Evolutionary conservation across 306 rosid genomes (phyloP), one percentile per base, ranked within the genome.

Genomic region (Cicer bijugum): DNA sequence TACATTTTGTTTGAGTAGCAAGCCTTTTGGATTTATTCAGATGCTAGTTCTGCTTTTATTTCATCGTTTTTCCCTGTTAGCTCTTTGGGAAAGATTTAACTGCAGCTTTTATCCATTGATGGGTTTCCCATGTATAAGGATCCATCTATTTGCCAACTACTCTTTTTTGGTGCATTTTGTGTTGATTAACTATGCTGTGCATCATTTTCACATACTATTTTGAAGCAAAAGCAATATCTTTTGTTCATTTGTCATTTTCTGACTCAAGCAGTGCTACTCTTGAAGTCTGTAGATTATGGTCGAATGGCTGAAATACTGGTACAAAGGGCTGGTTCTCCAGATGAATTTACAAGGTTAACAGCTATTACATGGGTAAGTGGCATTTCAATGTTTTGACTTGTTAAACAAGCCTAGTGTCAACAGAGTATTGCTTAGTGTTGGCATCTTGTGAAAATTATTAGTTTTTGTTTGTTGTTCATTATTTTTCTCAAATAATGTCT

Each of bases 281-380:
- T 94, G 91, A 94, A 94, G 99, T 89, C 99, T 94, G 99, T 94
- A 94, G 99, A 94, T 94, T 94, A 88, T 87, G 96, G 99, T 74
- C 91, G 97, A 80, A 94, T 94, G 99, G 96, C 96, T 78, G 93
- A 91, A 82, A 94, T 94, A 74, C 85, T 94, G 87, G 96, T 94
- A 62, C 89, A 86, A 81, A 89, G 97, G 82, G 97, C 96, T 55
- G 86, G 87, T 83, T 91, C 97, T 80, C 28, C 80, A 2, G 97
- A 94, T 84, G 99, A 94, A 77, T 94, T 91, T 84, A 94, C 97
- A 67, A 90, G 99, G 79, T 85, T 91, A 85, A 91, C 95, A 28
- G 97, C 99, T 57, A 86, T 91, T 67, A 94, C 92, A 46, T 94
- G 99, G 99, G 99, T 91, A 84, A 79, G 91, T 82, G 23, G 60